Conservation (phyloP, 768 basidiomycete species). For the Termitomyces sp. region DNA sequence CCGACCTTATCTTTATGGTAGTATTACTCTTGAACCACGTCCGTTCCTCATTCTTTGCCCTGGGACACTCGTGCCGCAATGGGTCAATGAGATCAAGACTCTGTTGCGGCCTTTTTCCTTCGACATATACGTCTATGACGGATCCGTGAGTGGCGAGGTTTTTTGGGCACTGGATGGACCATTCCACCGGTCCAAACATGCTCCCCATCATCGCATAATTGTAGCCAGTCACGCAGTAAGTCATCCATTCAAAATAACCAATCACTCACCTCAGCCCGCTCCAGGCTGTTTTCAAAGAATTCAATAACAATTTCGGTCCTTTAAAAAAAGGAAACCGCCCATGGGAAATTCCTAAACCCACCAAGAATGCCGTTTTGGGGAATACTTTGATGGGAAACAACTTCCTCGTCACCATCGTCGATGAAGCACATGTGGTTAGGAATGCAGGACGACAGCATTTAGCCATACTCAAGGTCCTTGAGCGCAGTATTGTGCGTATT, state of each 20-base stretch:
- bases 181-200: constrained; percentile 12
- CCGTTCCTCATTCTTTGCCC: constrained; percentile 21
- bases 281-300: constrained; percentile 15
- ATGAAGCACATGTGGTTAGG: constrained; percentile 21
- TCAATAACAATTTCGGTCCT: constrained; percentile 3
- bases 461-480: constrained; percentile 9
- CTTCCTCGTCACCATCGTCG: constrained; percentile 13
- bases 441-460: constrained; percentile 13
- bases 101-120: constrained; percentile 13
- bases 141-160: background rate
- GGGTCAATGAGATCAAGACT: constrained; percentile 13
- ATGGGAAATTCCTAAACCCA: constrained; percentile 13
- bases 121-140: constrained; percentile 23
- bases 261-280: constrained; percentile 13
- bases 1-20: background rate
- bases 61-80: constrained; percentile 17
- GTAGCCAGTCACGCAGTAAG: constrained; percentile 22
- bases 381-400: constrained; percentile 13
- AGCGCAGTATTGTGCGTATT: constrained; percentile 6
- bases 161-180: constrained; percentile 19
- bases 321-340: background rate
- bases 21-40: background rate
- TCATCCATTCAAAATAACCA: background rate
- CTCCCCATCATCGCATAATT: constrained; percentile 12
- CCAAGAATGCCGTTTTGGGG: background rate